Base-by-base conservation (phyloP, 352 stramenopile genomes). In the Globisporangium acanthophoron region DNA sequence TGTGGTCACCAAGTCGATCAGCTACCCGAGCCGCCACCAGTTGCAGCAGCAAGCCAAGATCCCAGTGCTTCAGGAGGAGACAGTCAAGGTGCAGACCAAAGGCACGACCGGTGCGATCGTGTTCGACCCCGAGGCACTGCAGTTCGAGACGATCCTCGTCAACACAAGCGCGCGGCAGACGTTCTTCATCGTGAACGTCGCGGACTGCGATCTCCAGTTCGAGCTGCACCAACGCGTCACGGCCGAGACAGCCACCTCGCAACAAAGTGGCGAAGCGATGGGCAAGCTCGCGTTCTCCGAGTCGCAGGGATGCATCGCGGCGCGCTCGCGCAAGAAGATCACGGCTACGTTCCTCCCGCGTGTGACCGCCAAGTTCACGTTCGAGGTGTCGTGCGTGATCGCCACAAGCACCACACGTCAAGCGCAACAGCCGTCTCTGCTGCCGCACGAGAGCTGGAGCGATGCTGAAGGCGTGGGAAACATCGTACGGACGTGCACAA, bases 111-210 rank as follows among this genome's bases (percentile, higher is more conserved):
- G 86, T 29, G 85, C 85, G 24, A 73, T 96, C n/a, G 27, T 73
- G 4, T 97, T 97, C 49, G 76, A 92, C 46, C 89, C 88, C 0
- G 60, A 76, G 18, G 52, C 53, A 0, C 64, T 92, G 5, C 63
- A 71, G n/a, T 91, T 94, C 54, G 86, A 88, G 45, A 90, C 87
- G 18, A 87, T 94, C 44, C 69, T 97, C 24, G 85, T 96, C 5
- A 90, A 97, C 47, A 91, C 83, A 24, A 85, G 61, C 51, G 65
- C 76, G 15, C 85, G 80, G n/a, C 63, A 85, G 59, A 57, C 60
- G 0, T 75, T 97, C 24, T 71, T 61, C 37, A 71, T 97, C 48
- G 74, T 84, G 4, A 97, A 97, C 58, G 66, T 67, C 5, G 83
- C 72, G 37, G 87, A 96, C 59, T 95, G 82, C 51, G 88, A 95